phyloP scores from a whole-genome alignment of 2,329 filamentous ascomycete genomes.

The Waltergamsia citrina region DNA sequence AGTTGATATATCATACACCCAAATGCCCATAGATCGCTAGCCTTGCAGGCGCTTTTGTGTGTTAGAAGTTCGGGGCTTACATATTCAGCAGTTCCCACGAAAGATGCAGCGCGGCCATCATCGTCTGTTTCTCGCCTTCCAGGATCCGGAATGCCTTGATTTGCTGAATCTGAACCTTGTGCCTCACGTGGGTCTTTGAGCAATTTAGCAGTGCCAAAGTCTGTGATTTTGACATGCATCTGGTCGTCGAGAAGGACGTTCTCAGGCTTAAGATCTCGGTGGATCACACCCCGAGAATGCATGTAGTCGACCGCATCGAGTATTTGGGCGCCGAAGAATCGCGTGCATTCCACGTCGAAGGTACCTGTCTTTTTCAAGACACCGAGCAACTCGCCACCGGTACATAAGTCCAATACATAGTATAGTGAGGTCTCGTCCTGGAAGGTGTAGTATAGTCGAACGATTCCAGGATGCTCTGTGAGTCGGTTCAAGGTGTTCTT shows the following conservation, averaged over 20 bases:
- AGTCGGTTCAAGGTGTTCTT: constrained; percentile 95
- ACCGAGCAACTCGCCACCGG: constrained; percentile 82
- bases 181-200: constrained; percentile 34
- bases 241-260: constrained; percentile 92
- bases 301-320: constrained; percentile 96
- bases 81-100: constrained; percentile 96
- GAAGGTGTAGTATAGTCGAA: constrained; percentile 96
- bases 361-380: constrained; percentile 90
- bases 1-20: constrained; percentile 97
- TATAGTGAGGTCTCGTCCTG: constrained; percentile 95
- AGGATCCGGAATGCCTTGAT: constrained; percentile 24
- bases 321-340: constrained; percentile 93
- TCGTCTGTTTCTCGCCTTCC: constrained; percentile 35
- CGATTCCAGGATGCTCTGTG: constrained; percentile 92
- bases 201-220: constrained; percentile 97
- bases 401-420: constrained; percentile 91
- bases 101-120: constrained; percentile 75
- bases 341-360: constrained; percentile 89
- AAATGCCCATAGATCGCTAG: constrained; percentile 96
- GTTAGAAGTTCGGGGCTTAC: constrained; percentile 95
- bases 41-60: constrained; percentile 94
- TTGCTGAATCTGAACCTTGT: constrained; percentile 29
- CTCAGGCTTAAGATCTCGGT: constrained; percentile 92
- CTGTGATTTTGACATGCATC: constrained; percentile 97
- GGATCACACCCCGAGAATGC: constrained; percentile 92